Evolutionary conservation across 73 alveolate genomes (phyloP), one percentile per base, ranked within the genome.

Genomic region (Urostyla sp.): DNA sequence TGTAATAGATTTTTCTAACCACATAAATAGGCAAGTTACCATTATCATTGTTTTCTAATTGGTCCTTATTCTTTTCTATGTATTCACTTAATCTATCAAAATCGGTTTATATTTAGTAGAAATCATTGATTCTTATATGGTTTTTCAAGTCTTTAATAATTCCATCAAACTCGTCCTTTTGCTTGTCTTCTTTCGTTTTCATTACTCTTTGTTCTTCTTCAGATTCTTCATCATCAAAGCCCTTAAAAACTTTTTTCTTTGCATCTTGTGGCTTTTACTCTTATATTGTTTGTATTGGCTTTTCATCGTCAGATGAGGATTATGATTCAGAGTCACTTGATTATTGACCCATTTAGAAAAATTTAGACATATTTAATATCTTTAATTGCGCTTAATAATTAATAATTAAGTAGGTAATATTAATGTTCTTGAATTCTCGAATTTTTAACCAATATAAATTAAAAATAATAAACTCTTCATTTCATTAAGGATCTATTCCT

Each of bases 41-140:
- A 13, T 10, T 63, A 0, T 72, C 77, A 11, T 20, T 20, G 16
- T 18, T 43, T 8, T n/a, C n/a, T n/a, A n/a, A n/a, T n/a, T 26
- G 34, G 18, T 48, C 44, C 27, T 15, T 13, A 11, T 60, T 66
- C 28, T 53, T 81, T 7, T 63, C 77, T 0, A 79, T 1, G 59
- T 87, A 87, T 75, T 78, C 67, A 0, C 26, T 0, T 50, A 87
- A 40, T n/a, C 40, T 63, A 13, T 87, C 94, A 40, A 49, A 87
- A 66, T 87, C 94, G n/a, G 77, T 18, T 60, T 32, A 30, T 1
- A 66, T 31, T 5, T 63, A 35, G 35, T 28, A 37, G 80, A 48
- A 87, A 80, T 87, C 94, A 34, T 53, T 57, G 63, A 79, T 87
- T 59, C 52, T 85, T 15, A 85, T 34, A 58, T 85, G 87, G 75